These are phyloP conservation scores for Boletellus sp. DNA, from an alignment of 768 basidiomycete species.

Conservation along the genomic window DNA sequence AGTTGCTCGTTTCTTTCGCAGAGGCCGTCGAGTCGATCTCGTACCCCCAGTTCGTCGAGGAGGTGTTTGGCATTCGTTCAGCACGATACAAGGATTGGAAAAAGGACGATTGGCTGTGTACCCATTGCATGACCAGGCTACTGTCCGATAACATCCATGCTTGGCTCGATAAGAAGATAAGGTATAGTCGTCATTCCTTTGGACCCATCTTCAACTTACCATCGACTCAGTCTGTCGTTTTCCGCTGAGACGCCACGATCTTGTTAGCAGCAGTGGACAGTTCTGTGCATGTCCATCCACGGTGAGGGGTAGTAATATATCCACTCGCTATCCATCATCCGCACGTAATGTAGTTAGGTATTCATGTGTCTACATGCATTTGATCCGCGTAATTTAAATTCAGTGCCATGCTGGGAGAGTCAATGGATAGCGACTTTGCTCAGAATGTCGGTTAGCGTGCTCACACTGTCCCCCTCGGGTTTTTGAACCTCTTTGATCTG, in stretches of 20 bases:
- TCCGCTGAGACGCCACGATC: neutral
- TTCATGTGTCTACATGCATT: neutral
- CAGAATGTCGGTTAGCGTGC: conserved; percentile 63
- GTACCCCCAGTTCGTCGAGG: conserved; percentile 9
- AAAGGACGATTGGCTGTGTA: conserved; percentile 32
- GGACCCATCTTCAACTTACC: neutral
- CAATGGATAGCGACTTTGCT: conserved; percentile 55
- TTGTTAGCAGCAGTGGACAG: neutral
- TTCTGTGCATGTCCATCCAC: neutral
- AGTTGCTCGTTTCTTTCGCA: conserved; percentile 1
- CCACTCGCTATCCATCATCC: too few relatives aligned
- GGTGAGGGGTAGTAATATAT: conserved; percentile 1
- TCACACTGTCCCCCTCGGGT: conserved; percentile 36
- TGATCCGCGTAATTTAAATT: neutral
- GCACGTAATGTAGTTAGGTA: conserved; percentile 6
- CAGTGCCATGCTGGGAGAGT: conserved; percentile 9
- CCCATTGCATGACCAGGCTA: conserved; percentile 25
- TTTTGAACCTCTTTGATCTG: conserved; percentile 25
- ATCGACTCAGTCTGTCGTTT: neutral
- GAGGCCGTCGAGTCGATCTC: conserved; percentile 6
- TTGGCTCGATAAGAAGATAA: conserved; percentile 10
- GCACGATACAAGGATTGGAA: conserved; percentile 25
- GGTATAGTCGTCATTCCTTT: neutral
- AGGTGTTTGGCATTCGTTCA: conserved; percentile 18
- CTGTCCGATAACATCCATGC: conserved; percentile 7